These are phyloP conservation scores for Diplodia sapinea DNA, from an alignment of 2,329 filamentous ascomycete genomes.

Conservation along the genomic window DNA sequence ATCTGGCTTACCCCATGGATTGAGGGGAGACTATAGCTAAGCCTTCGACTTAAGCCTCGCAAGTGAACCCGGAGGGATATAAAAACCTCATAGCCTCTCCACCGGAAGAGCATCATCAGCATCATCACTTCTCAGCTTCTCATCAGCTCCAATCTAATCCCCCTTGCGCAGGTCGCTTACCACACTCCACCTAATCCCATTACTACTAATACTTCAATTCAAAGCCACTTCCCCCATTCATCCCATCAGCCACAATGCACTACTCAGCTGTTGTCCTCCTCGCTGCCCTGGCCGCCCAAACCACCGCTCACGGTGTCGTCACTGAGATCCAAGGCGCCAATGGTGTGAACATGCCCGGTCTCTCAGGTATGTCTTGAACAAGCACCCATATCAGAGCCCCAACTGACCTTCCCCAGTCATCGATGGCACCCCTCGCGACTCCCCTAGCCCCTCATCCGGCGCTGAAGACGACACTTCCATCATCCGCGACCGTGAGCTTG, in stretches of 20 bases:
- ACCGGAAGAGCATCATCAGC: conserved; percentile 5
- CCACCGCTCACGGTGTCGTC: conserved; percentile 65
- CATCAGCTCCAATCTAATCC: conserved; percentile 17
- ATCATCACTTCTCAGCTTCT: conserved; percentile 10
- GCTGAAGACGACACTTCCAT: conserved; percentile 74
- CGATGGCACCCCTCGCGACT: conserved; percentile 72
- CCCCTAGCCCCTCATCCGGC: conserved; percentile 65
- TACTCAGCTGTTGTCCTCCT: conserved; percentile 54
- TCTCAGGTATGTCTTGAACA: conserved; percentile 53
- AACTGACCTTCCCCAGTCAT: conserved; percentile 52
- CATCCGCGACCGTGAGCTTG: conserved; percentile 67
- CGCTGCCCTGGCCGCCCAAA: conserved; percentile 54
- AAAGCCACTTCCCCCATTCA: background rate
- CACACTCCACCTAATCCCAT: conserved; percentile 9
- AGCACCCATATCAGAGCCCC: background rate
- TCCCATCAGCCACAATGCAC: conserved; percentile 51
- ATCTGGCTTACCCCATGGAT: conserved; percentile 4
- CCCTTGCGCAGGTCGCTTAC: conserved; percentile 28
- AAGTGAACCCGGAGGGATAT: conserved; percentile 2
- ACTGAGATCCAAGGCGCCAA: conserved; percentile 64
- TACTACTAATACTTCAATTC: background rate
- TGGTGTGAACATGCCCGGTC: conserved; percentile 66
- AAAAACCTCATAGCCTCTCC: conserved; percentile 2
- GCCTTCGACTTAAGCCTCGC: background rate
- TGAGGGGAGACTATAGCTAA: conserved; percentile 1